Conservation (phyloP, 1,284 basidiomycete genomes). For the Sanghuangporus weigelae region DNA sequence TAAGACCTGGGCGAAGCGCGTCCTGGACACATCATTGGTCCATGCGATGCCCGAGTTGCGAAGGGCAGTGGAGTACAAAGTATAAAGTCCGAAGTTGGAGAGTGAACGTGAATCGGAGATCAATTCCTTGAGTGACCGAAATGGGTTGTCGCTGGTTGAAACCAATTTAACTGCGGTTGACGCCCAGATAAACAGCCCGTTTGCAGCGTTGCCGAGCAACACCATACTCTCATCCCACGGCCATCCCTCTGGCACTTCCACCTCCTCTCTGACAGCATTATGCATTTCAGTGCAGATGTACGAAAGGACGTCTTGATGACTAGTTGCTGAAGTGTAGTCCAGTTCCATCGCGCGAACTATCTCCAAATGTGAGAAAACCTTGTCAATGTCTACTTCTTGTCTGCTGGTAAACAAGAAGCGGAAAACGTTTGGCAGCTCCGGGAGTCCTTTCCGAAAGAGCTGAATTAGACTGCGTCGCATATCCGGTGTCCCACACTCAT, state of each 20-base stretch:
- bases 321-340: not conserved
- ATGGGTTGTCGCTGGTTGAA: not conserved
- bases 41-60: not conserved
- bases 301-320: not conserved
- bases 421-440: not conserved
- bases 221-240: conserved; percentile 1
- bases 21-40: not conserved
- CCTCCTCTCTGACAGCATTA: not conserved
- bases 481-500: not conserved
- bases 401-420: not conserved
- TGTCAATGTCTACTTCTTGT: not conserved
- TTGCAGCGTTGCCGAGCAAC: not conserved
- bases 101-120: not conserved
- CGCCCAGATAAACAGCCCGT: conserved; percentile 6
- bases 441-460: not conserved
- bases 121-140: not conserved
- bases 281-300: not conserved
- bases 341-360: not conserved
- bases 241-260: not conserved
- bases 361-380: not conserved
- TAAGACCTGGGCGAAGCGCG: not conserved
- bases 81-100: not conserved
- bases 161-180: conserved; percentile 2
- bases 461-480: not conserved
- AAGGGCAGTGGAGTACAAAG: not conserved